phyloP scores from a whole-genome alignment of 2,329 filamentous ascomycete genomes.

The Xylariaceae sp. region DNA sequence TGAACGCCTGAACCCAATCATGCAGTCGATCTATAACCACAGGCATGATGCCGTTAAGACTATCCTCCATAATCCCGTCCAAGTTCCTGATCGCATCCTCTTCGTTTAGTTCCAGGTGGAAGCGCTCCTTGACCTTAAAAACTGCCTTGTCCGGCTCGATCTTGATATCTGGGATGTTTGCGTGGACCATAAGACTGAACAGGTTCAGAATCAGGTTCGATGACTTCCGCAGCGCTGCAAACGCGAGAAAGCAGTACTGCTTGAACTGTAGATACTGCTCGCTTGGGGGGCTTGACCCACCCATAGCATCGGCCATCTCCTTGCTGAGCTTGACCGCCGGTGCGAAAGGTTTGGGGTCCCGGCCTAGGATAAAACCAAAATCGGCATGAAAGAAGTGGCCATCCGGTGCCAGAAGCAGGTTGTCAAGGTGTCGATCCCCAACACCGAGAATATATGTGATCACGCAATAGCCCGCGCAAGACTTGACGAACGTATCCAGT shows the following conservation, averaged over 20 bases:
- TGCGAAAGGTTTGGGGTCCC: slow-evolving; percentile 96
- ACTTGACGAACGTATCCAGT: slow-evolving; percentile 93
- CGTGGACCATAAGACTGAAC: slow-evolving; percentile 96
- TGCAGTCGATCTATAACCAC: slow-evolving; percentile 95
- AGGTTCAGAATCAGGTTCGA: slow-evolving; percentile 91
- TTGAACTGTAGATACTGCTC: slow-evolving; percentile 88
- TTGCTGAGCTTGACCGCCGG: slow-evolving; percentile 96
- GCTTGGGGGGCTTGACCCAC: slow-evolving; percentile 68
- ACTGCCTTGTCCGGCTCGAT: slow-evolving; percentile 93
- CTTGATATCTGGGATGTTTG: slow-evolving; percentile 93
- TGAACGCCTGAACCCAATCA: slow-evolving; percentile 89
- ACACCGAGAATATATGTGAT: slow-evolving; percentile 98
- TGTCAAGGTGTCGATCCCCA: slow-evolving; percentile 93
- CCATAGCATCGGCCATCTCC: slow-evolving; percentile 99
- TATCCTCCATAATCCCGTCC: slow-evolving; percentile 88
- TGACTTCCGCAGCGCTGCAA: slow-evolving; percentile 85
- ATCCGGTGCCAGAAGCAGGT: slow-evolving; percentile 85
- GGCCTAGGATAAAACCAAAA: slow-evolving; percentile 96
- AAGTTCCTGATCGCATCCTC: slow-evolving; percentile 90
- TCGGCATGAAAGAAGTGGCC: slow-evolving; percentile 98
- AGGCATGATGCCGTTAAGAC: slow-evolving; percentile 84
- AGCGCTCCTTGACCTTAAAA: slow-evolving; percentile 90
- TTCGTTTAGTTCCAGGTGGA: slow-evolving; percentile 88
- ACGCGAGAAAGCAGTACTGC: slow-evolving; percentile 94
- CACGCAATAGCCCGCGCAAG: slow-evolving; percentile 95